phyloP scores from a whole-genome alignment of 441 rosid genomes.

The Populus hybrid region DNA sequence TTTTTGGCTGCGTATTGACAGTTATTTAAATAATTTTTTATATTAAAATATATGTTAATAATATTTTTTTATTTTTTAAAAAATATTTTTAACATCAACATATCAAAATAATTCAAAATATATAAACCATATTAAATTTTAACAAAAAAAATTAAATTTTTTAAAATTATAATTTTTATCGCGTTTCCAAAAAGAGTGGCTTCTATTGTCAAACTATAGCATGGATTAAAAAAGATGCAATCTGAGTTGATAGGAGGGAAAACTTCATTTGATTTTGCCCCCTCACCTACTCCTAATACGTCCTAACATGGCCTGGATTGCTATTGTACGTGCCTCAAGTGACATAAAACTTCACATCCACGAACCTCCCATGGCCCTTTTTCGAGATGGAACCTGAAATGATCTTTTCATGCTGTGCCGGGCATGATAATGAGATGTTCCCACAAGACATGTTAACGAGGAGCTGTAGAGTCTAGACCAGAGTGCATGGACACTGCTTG shows the following conservation, averaged over 20 bases:
- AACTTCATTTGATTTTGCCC: constrained; percentile 35
- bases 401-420: not conserved
- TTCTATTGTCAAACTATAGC: constrained; percentile 11
- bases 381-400: not conserved
- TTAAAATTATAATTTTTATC: no score
- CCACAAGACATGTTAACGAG: not conserved
- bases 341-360: not conserved
- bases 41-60: no score
- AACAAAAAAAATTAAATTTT: no score
- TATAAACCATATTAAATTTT: no score
- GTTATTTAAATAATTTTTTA: no score
- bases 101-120: no score
- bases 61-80: no score
- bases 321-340: not conserved
- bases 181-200: not conserved
- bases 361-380: not conserved
- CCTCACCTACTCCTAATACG: constrained; percentile 32
- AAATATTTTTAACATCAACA: no score
- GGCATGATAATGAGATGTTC: not conserved
- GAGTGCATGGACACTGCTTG: not conserved
- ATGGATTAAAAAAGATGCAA: not conserved
- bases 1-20: constrained; percentile 17
- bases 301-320: not conserved
- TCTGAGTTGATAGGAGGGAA: constrained; percentile 3
- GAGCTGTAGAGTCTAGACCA: not conserved